Percentiles rank a stretch among this genome's conserved stretches.
phyloP scores from a whole-genome alignment of 2,329 filamentous ascomycete genomes.

The Aspergillus sergii region DNA sequence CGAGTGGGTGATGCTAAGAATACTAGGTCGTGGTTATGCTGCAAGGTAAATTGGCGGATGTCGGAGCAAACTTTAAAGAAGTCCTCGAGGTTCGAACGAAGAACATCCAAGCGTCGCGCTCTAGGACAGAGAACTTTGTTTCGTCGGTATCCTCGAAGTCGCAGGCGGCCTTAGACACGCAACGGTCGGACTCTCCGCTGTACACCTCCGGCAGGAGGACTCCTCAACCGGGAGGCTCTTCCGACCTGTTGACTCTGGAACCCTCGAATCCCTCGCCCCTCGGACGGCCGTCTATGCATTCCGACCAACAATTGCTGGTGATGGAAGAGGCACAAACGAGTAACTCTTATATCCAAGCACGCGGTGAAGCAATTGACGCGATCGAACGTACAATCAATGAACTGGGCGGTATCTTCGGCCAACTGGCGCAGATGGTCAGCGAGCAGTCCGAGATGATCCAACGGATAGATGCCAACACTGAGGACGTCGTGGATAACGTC shows the following conservation, averaged over 20 bases:
- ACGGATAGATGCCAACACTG: constrained; percentile 93
- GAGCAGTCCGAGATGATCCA: constrained; percentile 99
- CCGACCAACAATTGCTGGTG: constrained; percentile 84
- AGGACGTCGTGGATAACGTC: constrained; percentile 98
- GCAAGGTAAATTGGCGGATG: constrained; percentile 88
- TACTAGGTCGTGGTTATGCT: constrained; percentile 74
- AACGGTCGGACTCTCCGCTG: constrained; percentile 79
- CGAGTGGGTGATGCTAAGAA: constrained; percentile 22
- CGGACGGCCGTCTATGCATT: constrained; percentile 56
- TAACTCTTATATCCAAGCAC: constrained; percentile 88
- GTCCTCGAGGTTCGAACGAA: constrained; percentile 94
- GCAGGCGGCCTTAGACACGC: constrained; percentile 62
- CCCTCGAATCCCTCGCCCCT: constrained; percentile 59
- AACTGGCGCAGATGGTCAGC: constrained; percentile 93
- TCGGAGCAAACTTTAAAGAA: constrained; percentile 95
- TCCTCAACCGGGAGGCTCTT: constrained; percentile 57
- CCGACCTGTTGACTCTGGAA: constrained; percentile 80
- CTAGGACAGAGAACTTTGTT: constrained; percentile 94
- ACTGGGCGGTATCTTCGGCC: constrained; percentile 88
- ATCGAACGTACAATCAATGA: constrained; percentile 96
- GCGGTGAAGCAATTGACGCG: constrained; percentile 93
- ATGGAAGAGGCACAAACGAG: constrained; percentile 89
- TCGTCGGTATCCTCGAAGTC: constrained; percentile 81
- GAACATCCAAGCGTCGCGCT: constrained; percentile 93
- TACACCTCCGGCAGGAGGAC: constrained; percentile 75